Base-by-base conservation (phyloP, 140 eudicot genomes). In the Cichorium intybus region DNA sequence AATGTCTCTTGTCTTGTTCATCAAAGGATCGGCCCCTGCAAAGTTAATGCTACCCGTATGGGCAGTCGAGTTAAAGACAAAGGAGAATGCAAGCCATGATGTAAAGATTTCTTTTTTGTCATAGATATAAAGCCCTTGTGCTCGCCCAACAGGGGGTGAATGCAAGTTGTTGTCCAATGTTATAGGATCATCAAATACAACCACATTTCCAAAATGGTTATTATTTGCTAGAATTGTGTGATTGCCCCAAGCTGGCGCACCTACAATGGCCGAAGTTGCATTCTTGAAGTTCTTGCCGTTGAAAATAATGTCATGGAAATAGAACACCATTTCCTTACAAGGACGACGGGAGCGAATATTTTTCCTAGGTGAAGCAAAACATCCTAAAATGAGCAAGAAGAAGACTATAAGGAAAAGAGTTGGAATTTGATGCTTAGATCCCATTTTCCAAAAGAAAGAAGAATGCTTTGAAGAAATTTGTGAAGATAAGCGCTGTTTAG, bases 11-110 rank as follows among this genome's bases (percentile, higher is more conserved):
- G 83, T 81, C 75, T 81, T 81, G 75, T 85, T 85, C 88, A 79
- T 81, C 73, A 81, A 62, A 17, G 93, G 93, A 71, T 85, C 93
- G 2, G 85, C 93, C 22, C 93, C 93, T 4, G 83, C 81, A 27
- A 81, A 85, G 68, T 78, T 85, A 9, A 85, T 77, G 56, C 75
- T 80, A 24, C 88, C 88, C 47, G 18, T 57, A 53, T 78, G 81
- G 5, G 77, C 71, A 3, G 82, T 75, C 0, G 88, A 78, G 50
- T 82, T 78, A 18, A 82, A 82, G 4, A 82, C 84, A 59, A 82
- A 66, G 22, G 88, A 78, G 71, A 82, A 82, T 16, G 71, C 88
- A 9, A 82, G 72, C 84, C 88, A 82, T 0, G 84, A 52, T 6
- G 88, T 82, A 54, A 66, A 82, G 0, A 71, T 66, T 4, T 82